These are phyloP conservation scores for Boletellus sp. DNA, from an alignment of 768 basidiomycete genomes.

Conservation along the genomic window DNA sequence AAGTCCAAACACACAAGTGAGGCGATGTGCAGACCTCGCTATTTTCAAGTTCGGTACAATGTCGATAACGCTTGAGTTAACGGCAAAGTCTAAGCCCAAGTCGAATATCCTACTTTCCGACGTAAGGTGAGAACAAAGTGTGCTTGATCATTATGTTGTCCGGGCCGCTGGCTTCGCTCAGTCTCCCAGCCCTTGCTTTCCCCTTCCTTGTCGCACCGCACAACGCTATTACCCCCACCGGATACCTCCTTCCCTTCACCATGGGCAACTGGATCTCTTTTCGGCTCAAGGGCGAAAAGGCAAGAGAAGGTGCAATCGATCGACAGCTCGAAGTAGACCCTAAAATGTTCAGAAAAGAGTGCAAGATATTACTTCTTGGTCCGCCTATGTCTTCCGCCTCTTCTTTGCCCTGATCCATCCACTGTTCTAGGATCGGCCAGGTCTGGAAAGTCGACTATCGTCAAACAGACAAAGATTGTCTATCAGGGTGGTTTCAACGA, in stretches of 20 bases:
- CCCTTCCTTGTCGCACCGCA: not conserved
- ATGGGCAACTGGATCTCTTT: conserved; percentile 71
- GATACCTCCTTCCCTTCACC: not conserved
- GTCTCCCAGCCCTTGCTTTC: not conserved
- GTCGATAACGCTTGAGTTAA: too few species aligned
- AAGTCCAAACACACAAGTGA: too few species aligned
- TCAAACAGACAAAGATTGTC: conserved; percentile 99
- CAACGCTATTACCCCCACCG: not conserved
- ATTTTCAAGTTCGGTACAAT: too few species aligned
- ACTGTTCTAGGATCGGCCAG: conserved; percentile 78
- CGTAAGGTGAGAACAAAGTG: conserved; percentile 27
- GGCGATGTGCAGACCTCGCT: too few species aligned
- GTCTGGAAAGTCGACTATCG: conserved; percentile 92
- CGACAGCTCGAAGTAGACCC: conserved; percentile 82
- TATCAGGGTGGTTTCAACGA: conserved; percentile 85
- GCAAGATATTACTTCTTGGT: conserved; percentile 93
- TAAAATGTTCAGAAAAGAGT: conserved; percentile 77
- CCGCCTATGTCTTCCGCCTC: conserved; percentile 30
- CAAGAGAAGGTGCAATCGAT: conserved; percentile 74
- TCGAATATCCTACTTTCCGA: too few species aligned
- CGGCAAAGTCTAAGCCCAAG: too few species aligned
- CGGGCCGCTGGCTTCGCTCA: too few species aligned
- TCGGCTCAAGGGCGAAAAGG: conserved; percentile 54
- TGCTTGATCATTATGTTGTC: too few species aligned
- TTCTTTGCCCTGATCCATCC: not conserved